Evolutionary conservation across 805 yeast species (phyloP), one percentile per base, ranked within the genome.

Genomic region (Scheffersomyces stipitis): DNA sequence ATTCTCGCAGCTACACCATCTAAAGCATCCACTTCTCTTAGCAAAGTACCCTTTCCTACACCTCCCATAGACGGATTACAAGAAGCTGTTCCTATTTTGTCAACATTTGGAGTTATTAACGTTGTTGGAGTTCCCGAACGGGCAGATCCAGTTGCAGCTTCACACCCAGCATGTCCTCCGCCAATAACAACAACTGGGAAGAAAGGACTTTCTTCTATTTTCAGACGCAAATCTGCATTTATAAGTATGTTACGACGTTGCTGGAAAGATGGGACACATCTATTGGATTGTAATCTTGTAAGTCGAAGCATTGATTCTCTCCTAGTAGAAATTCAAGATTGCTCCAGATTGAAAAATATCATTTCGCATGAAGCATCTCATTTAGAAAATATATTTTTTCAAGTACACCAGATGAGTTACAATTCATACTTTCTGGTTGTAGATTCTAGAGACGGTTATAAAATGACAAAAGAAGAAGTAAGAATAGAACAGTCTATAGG

Each of bases 41-140:
- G 65, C 28, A 93, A 65, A 0, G 96, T 91, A 12, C 99, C 99
- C 55, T 93, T 93, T 1, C 99, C 99, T 37, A 93, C 90, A 44
- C 99, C 99, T 26, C 99, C 99, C 83, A 89, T 86, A 29, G 86
- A 89, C 7, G 99, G 99, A 57, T 93, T 93, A 60, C 99, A 93
- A 1, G 96, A 88, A 15, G 97, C 93, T 0, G 95, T 85, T 0
- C 99, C 99, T 10, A 93, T 81, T 53, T 87, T 86, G 18, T 69
- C 56, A 23, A 79, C 53, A 31, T 71, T 75, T 1, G 96, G 98
- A 0, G 99, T 90, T 2, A 93, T 70, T 18, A 93, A 66, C 2
- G 81, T 66, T 0, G 96, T 83, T 3, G 54, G 42, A 1, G 83
- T 75, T 0, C 97, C 97, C 1, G 86, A 56, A 44, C 99, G 71